Percentiles rank a stretch among this genome's conserved stretches.
Evolutionary conservation across 192 early-diverging fungal genomes (phyloP).

Genomic region (Coemansia sp.): DNA sequence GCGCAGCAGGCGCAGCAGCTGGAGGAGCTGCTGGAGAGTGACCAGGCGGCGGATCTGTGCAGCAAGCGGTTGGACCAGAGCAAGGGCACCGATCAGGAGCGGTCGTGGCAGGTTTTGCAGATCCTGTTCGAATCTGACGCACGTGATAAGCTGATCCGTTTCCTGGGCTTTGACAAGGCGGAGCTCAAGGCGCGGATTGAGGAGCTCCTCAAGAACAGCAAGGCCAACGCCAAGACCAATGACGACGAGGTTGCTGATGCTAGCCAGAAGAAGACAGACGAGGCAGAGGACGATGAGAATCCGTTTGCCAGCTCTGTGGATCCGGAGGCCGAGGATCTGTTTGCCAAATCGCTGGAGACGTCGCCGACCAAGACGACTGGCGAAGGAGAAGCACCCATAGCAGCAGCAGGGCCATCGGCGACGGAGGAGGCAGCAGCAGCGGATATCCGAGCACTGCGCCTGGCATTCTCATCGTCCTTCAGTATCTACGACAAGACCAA

Average conservation of each 20-base stretch:
- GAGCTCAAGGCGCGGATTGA: conserved; percentile 66
- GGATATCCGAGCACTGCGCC: conserved; percentile 21
- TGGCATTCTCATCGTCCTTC: conserved; percentile 38
- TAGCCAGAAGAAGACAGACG: conserved; percentile 10
- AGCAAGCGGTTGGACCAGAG: conserved; percentile 37
- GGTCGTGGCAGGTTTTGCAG: conserved; percentile 78
- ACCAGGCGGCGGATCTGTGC: conserved; percentile 56
- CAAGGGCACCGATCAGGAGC: conserved; percentile 35
- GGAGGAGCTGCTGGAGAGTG: conserved; percentile 62
- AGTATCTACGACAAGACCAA: conserved; percentile 44
- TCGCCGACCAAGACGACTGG: background rate
- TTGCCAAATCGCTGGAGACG: conserved; percentile 7
- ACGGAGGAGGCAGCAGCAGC: conserved; percentile 8
- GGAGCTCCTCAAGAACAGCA: conserved; percentile 30
- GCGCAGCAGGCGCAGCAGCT: conserved; percentile 70
- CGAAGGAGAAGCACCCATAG: background rate
- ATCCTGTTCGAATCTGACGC: conserved; percentile 79
- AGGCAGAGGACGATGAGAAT: conserved; percentile 10
- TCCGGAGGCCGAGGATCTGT: conserved; percentile 32
- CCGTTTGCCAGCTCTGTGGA: conserved; percentile 10
- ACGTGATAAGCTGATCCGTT: conserved; percentile 76
- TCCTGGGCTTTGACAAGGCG: conserved; percentile 85
- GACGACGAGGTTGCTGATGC: no score
- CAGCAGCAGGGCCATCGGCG: no score
- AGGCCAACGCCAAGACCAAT: background rate